Base-by-base conservation (phyloP, 768 basidiomycete species). In the Podaxis pistillaris region DNA sequence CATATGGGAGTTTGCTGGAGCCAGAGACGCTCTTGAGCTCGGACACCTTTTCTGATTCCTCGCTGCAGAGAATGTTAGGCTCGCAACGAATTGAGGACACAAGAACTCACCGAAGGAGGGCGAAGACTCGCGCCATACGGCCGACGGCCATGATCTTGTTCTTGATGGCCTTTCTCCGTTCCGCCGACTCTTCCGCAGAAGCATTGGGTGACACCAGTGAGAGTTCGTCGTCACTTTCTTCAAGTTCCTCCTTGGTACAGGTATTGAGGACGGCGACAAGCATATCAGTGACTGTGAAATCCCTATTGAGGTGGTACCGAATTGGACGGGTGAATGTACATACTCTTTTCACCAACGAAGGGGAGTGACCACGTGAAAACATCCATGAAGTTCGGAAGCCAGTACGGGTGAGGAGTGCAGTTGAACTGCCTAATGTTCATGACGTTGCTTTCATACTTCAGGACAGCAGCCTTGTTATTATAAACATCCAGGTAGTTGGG, bases 371-470 rank as follows among this genome's bases (percentile, higher is more conserved):
- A 99, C 0, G 97, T 98, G 72, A 99, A 99, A 24, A 96, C 96
- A 69, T 98, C 96, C 96, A 98, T 98, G 71, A 99, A 99, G 75
- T 99, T 99, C 3, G 97, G 97, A 58, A 99, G 79, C 96, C 96
- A 98, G 73, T 98, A 98, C 7, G 90, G 90, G 69, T 97, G 96
- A 12, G 96, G 95, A 1, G 90, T 92, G 74, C 92, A 94, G 76
- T 98, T 97, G 79, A 97, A 98, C 72, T 98, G 96, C 50, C 95
- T 86, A 69, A 98, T 98, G 75, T 97, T 98, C 88, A 98, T 92
- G 59, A 96, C 95, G 71, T 99, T 99, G 74, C 93, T 94, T 78
- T 98, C 97, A 71, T 98, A 98, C 78, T 98, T 98, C 71, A 99
- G 86, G 22, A 99, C 96, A 0, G 97, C 97, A 1, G 96, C 97